Evolutionary conservation across 257 asterid genomes (phyloP), one percentile per base, ranked within the genome.

Genomic region (Solanum appendiculatum): DNA sequence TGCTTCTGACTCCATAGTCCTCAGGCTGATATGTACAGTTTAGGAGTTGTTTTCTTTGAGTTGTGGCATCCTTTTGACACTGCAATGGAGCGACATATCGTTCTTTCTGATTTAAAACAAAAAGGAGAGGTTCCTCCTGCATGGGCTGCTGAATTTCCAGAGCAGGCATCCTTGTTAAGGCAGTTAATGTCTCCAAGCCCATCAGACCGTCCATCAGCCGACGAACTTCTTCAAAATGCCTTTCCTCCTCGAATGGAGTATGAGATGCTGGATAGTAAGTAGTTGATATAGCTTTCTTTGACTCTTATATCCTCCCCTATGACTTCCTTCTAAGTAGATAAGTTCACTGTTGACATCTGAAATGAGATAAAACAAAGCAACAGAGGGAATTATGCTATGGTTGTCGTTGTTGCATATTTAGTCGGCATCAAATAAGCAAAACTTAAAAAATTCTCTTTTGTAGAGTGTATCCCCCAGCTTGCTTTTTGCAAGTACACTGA

Each of bases 41-140:
- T 97, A 89, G 99, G 98, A 88, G 92, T 97, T 88, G 92, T 97
- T 85, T 97, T 97, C 92, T 93, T 97, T 89, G 99, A 97, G 96
- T 91, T 97, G 86, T 97, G 99, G 99, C 96, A 95, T 92, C 99
- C 98, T 56, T 95, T 97, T 91, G 97, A 91, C 88, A 97, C 99
- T 85, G 98, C 97, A 87, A 95, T 95, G 99, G 99, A 97, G 93
- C 92, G 99, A 87, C 97, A 97, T 85, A 75, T 95, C 77, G 89
- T 97, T 85, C 99, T 97, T 78, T 94, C 97, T 86, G 96, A 97
- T 88, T 90, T 97, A 87, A 97, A 94, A 91, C 95, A 93, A 83
- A 96, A 97, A 87, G 98, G 99, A 85, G 96, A 94, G 78, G 91
- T 93, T 88, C 99, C 99, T 90, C 89, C 97, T 82, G 88, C 87